phyloP scores from a whole-genome alignment of 129 eudicot genomes.

The Heracleum sosnowskyi region DNA sequence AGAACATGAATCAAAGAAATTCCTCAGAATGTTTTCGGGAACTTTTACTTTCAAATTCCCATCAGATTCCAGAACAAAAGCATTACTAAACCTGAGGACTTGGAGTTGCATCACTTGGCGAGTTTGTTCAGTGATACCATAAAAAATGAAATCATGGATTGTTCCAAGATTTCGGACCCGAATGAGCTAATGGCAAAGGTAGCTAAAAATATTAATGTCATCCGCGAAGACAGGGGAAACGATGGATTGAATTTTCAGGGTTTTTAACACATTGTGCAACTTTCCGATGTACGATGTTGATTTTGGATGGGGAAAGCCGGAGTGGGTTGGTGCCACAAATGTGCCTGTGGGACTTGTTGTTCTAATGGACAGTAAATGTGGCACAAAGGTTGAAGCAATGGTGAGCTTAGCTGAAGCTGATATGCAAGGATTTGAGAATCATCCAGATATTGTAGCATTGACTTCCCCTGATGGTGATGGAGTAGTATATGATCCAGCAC shows the following conservation, averaged over 20 bases:
- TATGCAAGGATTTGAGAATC: conserved; percentile 4
- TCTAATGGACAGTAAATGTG: conserved; percentile 11
- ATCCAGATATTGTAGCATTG: conserved; percentile 7
- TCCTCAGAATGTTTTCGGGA: neutral
- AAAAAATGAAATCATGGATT: neutral
- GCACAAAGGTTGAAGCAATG: conserved; percentile 16
- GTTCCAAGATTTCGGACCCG: neutral
- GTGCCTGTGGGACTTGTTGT: neutral
- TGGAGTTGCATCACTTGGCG: neutral
- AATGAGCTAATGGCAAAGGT: neutral
- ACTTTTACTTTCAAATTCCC: neutral
- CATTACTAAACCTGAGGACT: neutral
- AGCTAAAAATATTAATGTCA: neutral
- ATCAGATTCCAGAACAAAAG: neutral
- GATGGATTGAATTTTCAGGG: neutral
- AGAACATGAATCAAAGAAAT: neutral
- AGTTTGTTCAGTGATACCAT: neutral
- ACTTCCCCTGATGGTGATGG: neutral
- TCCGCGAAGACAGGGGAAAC: neutral
- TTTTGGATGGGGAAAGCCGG: conserved; percentile 28
- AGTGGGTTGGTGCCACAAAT: neutral
- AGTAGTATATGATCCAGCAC: too few species aligned
- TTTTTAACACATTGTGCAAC: conserved; percentile 3
- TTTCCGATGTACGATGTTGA: conserved; percentile 18
- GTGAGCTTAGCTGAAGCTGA: conserved; percentile 8